phyloP scores from a whole-genome alignment of 208 protist genomes.

The Leishmania arabica region DNA sequence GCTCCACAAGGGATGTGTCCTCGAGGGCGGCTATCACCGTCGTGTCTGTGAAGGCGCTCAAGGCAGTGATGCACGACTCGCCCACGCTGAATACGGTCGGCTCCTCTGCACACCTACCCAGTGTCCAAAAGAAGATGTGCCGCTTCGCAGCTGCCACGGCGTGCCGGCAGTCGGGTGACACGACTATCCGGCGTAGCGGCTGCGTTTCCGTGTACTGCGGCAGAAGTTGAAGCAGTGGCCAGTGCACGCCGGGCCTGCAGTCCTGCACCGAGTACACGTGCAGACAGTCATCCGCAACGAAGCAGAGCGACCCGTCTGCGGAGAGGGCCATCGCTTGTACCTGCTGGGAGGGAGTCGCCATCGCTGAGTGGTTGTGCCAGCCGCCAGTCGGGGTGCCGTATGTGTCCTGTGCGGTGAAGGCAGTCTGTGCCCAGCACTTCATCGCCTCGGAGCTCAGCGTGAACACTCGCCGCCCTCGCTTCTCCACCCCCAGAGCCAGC shows the following conservation, averaged over 20 bases:
- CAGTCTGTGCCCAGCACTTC: slow-evolving; percentile 80
- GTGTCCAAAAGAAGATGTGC: slow-evolving; percentile 68
- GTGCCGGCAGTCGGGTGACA: slow-evolving; percentile 34
- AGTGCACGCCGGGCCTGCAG: slow-evolving; percentile 58
- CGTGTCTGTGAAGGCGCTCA: slow-evolving; percentile 48
- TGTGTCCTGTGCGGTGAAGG: slow-evolving; percentile 51
- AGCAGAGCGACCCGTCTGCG: slow-evolving; percentile 70
- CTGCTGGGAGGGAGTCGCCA: slow-evolving; percentile 53
- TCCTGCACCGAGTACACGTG: slow-evolving; percentile 58
- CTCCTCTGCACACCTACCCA: slow-evolving; percentile 28
- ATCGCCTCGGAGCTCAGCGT: slow-evolving; percentile 65
- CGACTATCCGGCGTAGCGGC: slow-evolving; percentile 45
- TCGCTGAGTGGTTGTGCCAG: slow-evolving; percentile 80
- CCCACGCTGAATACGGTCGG: slow-evolving; percentile 19
- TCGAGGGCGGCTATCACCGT: slow-evolving; percentile 56
- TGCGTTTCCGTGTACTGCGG: slow-evolving; percentile 54
- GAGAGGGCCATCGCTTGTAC: slow-evolving; percentile 62
- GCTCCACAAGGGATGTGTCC: slow-evolving; percentile 46
- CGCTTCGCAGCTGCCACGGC: slow-evolving; percentile 45
- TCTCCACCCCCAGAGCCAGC: slow-evolving; percentile 61
- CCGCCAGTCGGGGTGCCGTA: slow-evolving; percentile 46
- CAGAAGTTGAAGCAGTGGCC: slow-evolving; percentile 54
- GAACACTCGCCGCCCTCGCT: slow-evolving; percentile 65
- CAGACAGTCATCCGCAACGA: slow-evolving; percentile 81
- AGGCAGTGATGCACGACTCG: slow-evolving; percentile 39